These are phyloP conservation scores for Coprinopsis marcescibilis DNA, from an alignment of 768 basidiomycete species.

Conservation along the genomic window DNA sequence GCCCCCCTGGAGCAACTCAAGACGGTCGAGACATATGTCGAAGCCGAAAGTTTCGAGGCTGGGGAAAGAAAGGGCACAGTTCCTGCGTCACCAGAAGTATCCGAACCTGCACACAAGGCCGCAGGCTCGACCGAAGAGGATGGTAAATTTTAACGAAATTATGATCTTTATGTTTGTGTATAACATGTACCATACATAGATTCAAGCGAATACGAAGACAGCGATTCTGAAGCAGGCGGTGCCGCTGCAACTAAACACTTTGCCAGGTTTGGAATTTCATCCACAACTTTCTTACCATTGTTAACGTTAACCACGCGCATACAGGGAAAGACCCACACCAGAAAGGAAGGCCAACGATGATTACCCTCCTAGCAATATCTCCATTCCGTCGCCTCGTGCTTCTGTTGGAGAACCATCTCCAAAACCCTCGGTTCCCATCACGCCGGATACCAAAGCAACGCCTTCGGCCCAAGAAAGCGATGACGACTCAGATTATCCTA, in stretches of 20 bases:
- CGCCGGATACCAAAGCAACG: slow-evolving; percentile 6
- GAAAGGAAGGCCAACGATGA: background rate
- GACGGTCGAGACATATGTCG: background rate
- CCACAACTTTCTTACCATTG: background rate
- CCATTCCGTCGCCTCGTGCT: slow-evolving; percentile 3
- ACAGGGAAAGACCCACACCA: background rate
- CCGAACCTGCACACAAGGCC: too few species aligned
- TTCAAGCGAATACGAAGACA: slow-evolving; percentile 9
- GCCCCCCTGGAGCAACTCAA: too few species aligned
- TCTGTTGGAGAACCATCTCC: background rate
- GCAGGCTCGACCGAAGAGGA: too few species aligned
- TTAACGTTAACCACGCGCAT: background rate
- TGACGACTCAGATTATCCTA: too few species aligned
- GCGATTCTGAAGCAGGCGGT: background rate
- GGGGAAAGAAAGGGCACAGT: too few species aligned
- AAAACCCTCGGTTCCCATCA: background rate
- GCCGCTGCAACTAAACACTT: background rate
- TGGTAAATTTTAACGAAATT: slow-evolving; percentile 30
- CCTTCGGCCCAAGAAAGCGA: slow-evolving; percentile 11
- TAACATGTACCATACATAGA: slow-evolving; percentile 7
- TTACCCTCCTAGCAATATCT: background rate
- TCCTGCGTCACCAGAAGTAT: too few species aligned
- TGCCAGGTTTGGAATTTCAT: slow-evolving; percentile 1
- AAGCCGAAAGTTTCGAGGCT: background rate
- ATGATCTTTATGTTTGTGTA: slow-evolving; percentile 1